Base-by-base conservation (phyloP, 2,329 filamentous ascomycete genomes). In the Penicillium sp. region DNA sequence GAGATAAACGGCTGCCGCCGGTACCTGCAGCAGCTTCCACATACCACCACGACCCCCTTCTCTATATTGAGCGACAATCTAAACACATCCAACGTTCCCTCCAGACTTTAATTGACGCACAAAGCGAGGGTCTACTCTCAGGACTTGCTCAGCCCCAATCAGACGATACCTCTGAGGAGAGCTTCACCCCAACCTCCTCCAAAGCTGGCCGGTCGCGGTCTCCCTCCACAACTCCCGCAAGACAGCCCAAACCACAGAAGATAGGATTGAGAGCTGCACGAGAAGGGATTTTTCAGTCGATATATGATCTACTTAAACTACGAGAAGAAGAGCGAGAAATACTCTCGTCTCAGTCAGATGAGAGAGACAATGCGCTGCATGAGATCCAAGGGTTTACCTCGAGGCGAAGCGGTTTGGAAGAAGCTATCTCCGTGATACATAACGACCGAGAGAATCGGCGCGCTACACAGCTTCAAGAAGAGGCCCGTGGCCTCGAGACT, bases 91-190 rank as follows among this genome's bases (percentile, higher is more conserved):
- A 87, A 65, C 77, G 78, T 52, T 81, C 84, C 59, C 76, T 88
- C 10, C 85, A 88, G 68, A 76, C 77, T 55, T 73, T 87, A 11
- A 80, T 88, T 23, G 85, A 88, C 70, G 83, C 83, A 10, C 85
- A 88, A 69, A 82, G 83, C 31, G 83, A 85, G 63, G 83, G 81
- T 19, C 74, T 88, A 29, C 74, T 81, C 42, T 77, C 79, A 47
- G 81, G 80, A 3, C 69, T 84, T 3, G 71, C 73, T 13, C 72
- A 71, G 13, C 69, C 74, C 26, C 65, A 69, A 6, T 50, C 61
- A 29, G 78, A 83, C 60, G 79, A 81, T 56, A 58, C 52, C 1
- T 83, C 82, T 1, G 80, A 77, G 33, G 78, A 78, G 42, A 84
- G 79, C 61, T 67, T 67, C 50, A 75, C 70, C 9, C 67, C 72